Percentiles rank a stretch among this genome's conserved stretches.
phyloP scores from a whole-genome alignment of 2,329 filamentous ascomycete species.

The Trichocomaceae sp. region DNA sequence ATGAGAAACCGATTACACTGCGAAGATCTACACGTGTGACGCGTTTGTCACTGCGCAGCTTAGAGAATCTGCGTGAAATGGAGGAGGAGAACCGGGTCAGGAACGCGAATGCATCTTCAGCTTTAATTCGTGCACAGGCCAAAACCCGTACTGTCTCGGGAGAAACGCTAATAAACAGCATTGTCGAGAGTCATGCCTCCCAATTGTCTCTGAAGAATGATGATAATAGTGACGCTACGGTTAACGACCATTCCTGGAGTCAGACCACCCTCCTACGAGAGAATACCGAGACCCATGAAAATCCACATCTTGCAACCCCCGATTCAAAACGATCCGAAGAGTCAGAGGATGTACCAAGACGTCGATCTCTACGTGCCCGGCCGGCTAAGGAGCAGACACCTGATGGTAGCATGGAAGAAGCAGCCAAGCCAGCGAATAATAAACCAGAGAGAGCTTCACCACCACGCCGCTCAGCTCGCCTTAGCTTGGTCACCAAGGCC shows the following conservation, averaged over 20 bases:
- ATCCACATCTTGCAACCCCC: slow-evolving; percentile 29
- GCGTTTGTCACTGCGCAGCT: slow-evolving; percentile 33
- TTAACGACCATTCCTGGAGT: slow-evolving; percentile 32
- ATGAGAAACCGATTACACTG: slow-evolving; percentile 28
- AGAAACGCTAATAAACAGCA: slow-evolving; percentile 37
- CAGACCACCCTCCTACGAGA: slow-evolving; percentile 19
- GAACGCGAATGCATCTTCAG: slow-evolving; percentile 15
- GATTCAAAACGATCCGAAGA: slow-evolving; percentile 31
- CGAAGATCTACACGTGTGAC: slow-evolving; percentile 34
- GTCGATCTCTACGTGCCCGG: slow-evolving; percentile 27
- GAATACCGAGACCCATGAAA: slow-evolving; percentile 19
- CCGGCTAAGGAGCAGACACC: slow-evolving; percentile 21
- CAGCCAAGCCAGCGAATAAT: slow-evolving; percentile 21
- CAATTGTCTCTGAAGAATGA: slow-evolving; percentile 35
- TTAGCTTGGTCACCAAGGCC: slow-evolving; percentile 38
- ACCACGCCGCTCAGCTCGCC: slow-evolving; percentile 40
- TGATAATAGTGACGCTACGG: slow-evolving; percentile 24
- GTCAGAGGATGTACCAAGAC: slow-evolving; percentile 20
- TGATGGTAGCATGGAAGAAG: slow-evolving; percentile 20
- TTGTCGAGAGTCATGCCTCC: slow-evolving; percentile 27
- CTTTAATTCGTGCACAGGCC: slow-evolving; percentile 21
- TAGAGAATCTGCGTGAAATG: slow-evolving; percentile 24
- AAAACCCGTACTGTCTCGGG: slow-evolving; percentile 24
- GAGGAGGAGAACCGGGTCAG: slow-evolving; percentile 19
- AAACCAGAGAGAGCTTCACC: slow-evolving; percentile 17